A percentile compares a stretch with the other conserved stretches of the same genome.
Conservation (phyloP, 2,329 filamentous ascomycete genomes). For the Pseudogymnoascus sp. region DNA sequence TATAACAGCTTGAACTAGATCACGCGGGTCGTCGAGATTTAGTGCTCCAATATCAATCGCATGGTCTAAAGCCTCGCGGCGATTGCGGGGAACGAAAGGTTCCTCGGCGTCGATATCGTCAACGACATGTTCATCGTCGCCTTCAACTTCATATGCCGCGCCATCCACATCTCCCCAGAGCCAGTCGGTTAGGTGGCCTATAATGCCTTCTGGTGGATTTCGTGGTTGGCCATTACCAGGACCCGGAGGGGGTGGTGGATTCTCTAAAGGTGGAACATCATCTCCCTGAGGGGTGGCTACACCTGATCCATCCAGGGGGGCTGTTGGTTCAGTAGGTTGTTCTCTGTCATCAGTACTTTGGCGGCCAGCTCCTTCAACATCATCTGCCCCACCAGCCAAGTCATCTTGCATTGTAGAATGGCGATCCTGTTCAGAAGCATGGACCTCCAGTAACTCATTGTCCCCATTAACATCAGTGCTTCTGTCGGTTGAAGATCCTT, state of each 20-base stretch:
- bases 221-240: slow-evolving; percentile 9
- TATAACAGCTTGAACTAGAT: slow-evolving; percentile 51
- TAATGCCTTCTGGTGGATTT: slow-evolving; percentile 31
- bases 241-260: background rate
- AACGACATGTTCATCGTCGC: slow-evolving; percentile 52
- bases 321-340: background rate
- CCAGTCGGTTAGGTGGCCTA: slow-evolving; percentile 46
- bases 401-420: background rate
- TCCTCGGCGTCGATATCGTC: slow-evolving; percentile 52
- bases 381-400: background rate
- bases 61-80: slow-evolving; percentile 18
- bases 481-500: background rate
- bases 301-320: background rate
- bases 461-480: background rate
- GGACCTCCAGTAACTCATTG: background rate
- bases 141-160: slow-evolving; percentile 35
- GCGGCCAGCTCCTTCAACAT: background rate
- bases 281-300: background rate
- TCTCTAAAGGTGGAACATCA: background rate
- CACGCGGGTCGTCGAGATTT: slow-evolving; percentile 30
- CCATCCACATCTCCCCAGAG: slow-evolving; percentile 52
- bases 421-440: background rate
- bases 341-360: background rate
- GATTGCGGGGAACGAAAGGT: slow-evolving; percentile 44
- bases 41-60: slow-evolving; percentile 9